Evolutionary conservation across 257 asterid species (phyloP).

Genomic region (Nicotiana obtusifolia): DNA sequence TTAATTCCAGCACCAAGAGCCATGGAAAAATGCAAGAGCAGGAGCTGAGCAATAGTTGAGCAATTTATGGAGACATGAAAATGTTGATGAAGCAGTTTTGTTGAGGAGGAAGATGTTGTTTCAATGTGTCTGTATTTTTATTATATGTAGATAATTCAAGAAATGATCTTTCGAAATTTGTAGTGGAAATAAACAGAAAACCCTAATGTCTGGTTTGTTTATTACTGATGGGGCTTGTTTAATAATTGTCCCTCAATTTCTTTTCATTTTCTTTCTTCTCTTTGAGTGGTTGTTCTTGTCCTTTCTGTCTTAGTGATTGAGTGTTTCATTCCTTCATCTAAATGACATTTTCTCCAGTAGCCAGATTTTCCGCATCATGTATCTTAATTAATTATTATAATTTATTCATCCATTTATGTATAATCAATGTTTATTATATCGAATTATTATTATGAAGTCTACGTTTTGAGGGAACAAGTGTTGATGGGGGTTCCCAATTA

Average conservation of each 20-base stretch:
- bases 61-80: too few relatives aligned
- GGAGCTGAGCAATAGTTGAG: too few relatives aligned
- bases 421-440: background rate
- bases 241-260: background rate
- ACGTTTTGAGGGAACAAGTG: slow-evolving; percentile 47
- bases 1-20: slow-evolving; percentile 60
- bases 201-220: slow-evolving; percentile 44
- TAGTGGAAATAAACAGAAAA: slow-evolving; percentile 46
- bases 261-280: background rate
- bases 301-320: slow-evolving; percentile 39
- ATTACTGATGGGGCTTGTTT: slow-evolving; percentile 12
- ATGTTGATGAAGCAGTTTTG: background rate
- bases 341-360: background rate
- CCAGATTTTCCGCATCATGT: slow-evolving; percentile 41
- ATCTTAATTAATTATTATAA: slow-evolving; percentile 11
- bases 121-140: slow-evolving; percentile 40
- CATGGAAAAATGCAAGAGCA: slow-evolving; percentile 82
- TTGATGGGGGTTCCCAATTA: slow-evolving; percentile 37
- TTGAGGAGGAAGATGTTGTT: background rate
- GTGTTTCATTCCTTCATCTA: slow-evolving; percentile 22
- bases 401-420: background rate
- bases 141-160: background rate
- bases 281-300: slow-evolving; percentile 18
- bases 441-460: slow-evolving; percentile 1
- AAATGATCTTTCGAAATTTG: slow-evolving; percentile 28